Evolutionary conservation across 352 stramenopile species (phyloP).

Genomic region (Phytophthora cajani): DNA sequence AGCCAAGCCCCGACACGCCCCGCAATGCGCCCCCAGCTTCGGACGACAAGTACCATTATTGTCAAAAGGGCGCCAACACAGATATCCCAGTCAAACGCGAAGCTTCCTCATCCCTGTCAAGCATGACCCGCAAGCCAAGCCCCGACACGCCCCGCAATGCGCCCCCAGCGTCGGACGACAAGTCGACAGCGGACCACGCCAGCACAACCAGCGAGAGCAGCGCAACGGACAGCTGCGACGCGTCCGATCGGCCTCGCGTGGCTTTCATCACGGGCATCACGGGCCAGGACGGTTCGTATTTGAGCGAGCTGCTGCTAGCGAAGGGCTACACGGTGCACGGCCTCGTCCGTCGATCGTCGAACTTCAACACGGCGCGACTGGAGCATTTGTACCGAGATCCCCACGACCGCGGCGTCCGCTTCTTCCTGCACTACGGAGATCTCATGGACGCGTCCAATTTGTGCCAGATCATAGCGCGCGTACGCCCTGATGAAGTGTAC

Average conservation of each 20-base stretch:
- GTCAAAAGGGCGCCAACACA: conserved; percentile 7
- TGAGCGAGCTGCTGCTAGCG: conserved; percentile 96
- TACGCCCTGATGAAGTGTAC: conserved; percentile 98
- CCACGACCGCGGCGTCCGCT: conserved; percentile 92
- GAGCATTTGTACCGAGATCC: conserved; percentile 98
- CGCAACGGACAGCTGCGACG: conserved; percentile 15
- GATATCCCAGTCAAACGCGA: conserved; percentile 23
- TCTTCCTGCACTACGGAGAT: conserved; percentile 99
- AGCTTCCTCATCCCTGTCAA: neutral
- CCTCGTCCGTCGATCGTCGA: conserved; percentile 97
- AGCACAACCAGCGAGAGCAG: conserved; percentile 31
- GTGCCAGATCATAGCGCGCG: conserved; percentile 94
- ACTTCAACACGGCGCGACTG: conserved; percentile 99
- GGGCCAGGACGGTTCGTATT: conserved; percentile 98
- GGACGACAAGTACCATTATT: no score
- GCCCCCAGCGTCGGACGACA: conserved; percentile 2
- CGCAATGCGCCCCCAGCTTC: neutral
- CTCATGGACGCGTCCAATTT: conserved; percentile 98
- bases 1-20: conserved; percentile 2
- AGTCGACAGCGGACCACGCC: conserved; percentile 21
- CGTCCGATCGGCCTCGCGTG: conserved; percentile 37
- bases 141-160: neutral
- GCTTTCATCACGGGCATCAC: conserved; percentile 99
- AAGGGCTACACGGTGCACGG: conserved; percentile 97
- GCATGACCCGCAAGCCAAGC: conserved; percentile 16